These are phyloP conservation scores for Crithidia mellificae DNA, from an alignment of 208 protist species.

Conservation along the genomic window DNA sequence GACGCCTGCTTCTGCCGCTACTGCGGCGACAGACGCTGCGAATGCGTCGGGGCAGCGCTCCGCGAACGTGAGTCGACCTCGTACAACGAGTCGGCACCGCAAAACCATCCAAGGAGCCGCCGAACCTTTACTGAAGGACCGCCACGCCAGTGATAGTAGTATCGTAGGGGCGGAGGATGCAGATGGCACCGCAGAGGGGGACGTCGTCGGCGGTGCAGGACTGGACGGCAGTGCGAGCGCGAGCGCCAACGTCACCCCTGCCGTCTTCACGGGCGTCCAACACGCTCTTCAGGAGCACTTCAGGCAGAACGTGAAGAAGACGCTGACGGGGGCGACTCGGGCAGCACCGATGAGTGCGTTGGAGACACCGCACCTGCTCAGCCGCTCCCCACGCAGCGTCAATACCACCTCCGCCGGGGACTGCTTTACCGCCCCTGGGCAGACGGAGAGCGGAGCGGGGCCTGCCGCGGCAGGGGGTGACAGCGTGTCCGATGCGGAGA, in stretches of 20 bases:
- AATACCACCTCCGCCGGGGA: conserved; percentile 4
- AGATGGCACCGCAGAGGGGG: not conserved
- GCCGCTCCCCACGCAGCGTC: conserved; percentile 3
- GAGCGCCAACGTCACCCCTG: conserved; percentile 10
- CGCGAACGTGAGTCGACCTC: not conserved
- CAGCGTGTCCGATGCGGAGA: not conserved
- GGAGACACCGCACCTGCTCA: conserved; percentile 11
- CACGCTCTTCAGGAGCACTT: conserved; percentile 33
- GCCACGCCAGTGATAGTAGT: not conserved
- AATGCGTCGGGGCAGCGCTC: not conserved
- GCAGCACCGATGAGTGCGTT: conserved; percentile 1
- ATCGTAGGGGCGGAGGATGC: not conserved
- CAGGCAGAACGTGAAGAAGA: conserved; percentile 28
- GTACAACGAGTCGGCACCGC: not conserved
- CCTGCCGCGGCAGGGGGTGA: not conserved
- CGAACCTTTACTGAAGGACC: not conserved
- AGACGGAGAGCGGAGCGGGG: not conserved
- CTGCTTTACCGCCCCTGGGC: not conserved
- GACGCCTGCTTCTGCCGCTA: no score
- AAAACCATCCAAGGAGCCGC: not conserved
- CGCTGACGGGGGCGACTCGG: conserved; percentile 8
- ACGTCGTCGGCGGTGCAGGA: not conserved
- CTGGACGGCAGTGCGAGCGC: not conserved
- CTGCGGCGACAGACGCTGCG: not conserved
- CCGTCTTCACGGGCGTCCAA: conserved; percentile 30